phyloP scores from a whole-genome alignment of 2,329 filamentous ascomycete genomes.

The Phialophora tarda region DNA sequence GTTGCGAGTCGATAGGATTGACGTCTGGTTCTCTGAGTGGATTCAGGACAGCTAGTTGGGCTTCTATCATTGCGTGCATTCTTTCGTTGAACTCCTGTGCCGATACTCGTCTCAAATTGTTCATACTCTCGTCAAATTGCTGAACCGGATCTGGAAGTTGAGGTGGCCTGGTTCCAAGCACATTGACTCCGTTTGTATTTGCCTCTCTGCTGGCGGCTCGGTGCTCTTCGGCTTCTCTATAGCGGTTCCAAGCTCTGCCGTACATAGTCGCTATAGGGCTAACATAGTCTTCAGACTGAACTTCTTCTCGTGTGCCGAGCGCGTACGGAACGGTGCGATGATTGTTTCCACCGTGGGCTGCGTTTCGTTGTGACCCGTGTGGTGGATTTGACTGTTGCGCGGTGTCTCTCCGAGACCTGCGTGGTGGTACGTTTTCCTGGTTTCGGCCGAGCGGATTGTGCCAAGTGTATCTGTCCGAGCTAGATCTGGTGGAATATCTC shows the following conservation, averaged over 20 bases:
- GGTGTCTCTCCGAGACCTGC: not conserved
- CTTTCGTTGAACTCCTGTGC: slow-evolving; percentile 4
- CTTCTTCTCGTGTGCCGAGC: slow-evolving; percentile 39
- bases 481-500: not conserved
- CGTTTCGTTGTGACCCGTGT: not conserved
- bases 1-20: slow-evolving; percentile 38
- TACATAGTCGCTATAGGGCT: slow-evolving; percentile 37
- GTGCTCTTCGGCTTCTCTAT: slow-evolving; percentile 35
- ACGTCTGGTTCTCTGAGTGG: slow-evolving; percentile 18
- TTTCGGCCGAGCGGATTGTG: slow-evolving; percentile 1
- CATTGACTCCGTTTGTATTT: not conserved
- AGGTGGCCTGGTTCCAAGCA: slow-evolving; percentile 17
- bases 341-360: not conserved
- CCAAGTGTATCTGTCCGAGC: not conserved
- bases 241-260: slow-evolving; percentile 36
- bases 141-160: not conserved
- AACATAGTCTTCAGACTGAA: slow-evolving; percentile 37
- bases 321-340: slow-evolving; percentile 28
- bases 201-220: not conserved
- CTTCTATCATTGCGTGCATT: not conserved
- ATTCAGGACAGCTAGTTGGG: not conserved
- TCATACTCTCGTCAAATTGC: not conserved
- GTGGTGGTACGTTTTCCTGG: not conserved
- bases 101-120: slow-evolving; percentile 3
- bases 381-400: not conserved